Evolutionary conservation across 2,329 filamentous ascomycete species (phyloP), one percentile per base, ranked within the genome.

Genomic region (Fusarium transvaalense): DNA sequence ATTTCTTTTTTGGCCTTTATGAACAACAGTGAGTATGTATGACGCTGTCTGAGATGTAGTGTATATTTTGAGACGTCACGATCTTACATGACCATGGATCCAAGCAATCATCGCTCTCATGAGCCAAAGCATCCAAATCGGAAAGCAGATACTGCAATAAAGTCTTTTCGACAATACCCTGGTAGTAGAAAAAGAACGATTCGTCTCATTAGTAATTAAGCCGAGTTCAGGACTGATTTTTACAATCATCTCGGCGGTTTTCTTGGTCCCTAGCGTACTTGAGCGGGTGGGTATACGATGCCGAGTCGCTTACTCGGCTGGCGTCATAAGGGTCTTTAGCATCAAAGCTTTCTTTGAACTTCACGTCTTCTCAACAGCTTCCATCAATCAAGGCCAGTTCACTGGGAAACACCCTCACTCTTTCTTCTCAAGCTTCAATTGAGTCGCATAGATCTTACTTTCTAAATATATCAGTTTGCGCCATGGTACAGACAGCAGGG

Each of bases 261-360:
- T 35, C 41, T 61, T 45, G 38, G 19, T 50, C 23, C 34, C 15
- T 51, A 46, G 27, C 38, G 13, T 25, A 56, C n/a, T n/a, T n/a
- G n/a, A 68, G 29, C 29, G 29, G 25, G 65, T 68, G 65, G 65
- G 50, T 66, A 68, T 21, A 17, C 32, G n/a, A 31, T 31, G 37
- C 17, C 14, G 23, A 19, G 14, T 64, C 32, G n/a, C 38, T 55
- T 55, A 37, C 54, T 47, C 27, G 64, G 53, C 53, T 68, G 59
- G 37, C 60, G 64, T 68, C 65, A 68, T 68, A 64, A 47, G 60
- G 43, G 53, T 52, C 51, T 57, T 29, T 53, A 66, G 50, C 50
- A 62, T 21, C 41, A 63, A 66, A 60, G 29, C 55, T 61, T 66
- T 64, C 61, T 59, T 66, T 66, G 47, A 52, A 61, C 61, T 34